Base-by-base conservation (phyloP, 2,329 filamentous ascomycete genomes). In the Fusarium fujikuroi region DNA sequence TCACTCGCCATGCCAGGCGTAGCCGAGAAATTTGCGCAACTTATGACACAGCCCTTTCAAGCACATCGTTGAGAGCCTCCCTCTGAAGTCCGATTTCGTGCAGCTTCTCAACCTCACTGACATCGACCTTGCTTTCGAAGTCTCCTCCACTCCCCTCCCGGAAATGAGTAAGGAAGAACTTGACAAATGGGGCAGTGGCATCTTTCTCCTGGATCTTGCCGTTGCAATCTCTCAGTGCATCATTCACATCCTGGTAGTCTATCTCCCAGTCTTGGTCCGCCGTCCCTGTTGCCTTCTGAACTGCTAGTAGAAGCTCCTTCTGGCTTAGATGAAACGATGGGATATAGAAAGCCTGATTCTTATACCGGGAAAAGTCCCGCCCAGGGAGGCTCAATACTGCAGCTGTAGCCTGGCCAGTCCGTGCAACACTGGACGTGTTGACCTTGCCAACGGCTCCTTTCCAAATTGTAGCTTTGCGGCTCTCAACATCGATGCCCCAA, bases 91-190 rank as follows among this genome's bases (percentile, higher is more conserved):
- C 66, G 14, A 68, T 12, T 14, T 43, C 36, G 23, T 46, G 4
- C n/a, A 68, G n/a, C 30, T 57, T 71, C 23, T 30, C 19, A 1
- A 74, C 14, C 12, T 62, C 47, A 16, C 10, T 42, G 7, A 21
- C 5, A 36, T 61, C 54, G 15, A 70, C 43, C 50, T 68, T 70
- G n/a, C n/a, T 10, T n/a, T 60, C 21, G 28, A 73, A 57, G 10
- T 73, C 50, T 1, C 37, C 66, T 28, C 62, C 56, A 15, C 32
- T 16, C 5, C 25, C 56, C n/a, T 63, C 34, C 21, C 56, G 16
- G 19, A 70, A 71, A 60, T 73, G 59, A 4, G 43, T 73, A 15
- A 70, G 21, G 16, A 73, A 59, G 25, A 73, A 73, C 50, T 73
- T 73, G 7, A 50, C 19, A 28, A 54, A 68, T 11, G 50, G 28